Conservation (phyloP, 371 early-diverging fungal species). For the Mortierella sp. region DNA sequence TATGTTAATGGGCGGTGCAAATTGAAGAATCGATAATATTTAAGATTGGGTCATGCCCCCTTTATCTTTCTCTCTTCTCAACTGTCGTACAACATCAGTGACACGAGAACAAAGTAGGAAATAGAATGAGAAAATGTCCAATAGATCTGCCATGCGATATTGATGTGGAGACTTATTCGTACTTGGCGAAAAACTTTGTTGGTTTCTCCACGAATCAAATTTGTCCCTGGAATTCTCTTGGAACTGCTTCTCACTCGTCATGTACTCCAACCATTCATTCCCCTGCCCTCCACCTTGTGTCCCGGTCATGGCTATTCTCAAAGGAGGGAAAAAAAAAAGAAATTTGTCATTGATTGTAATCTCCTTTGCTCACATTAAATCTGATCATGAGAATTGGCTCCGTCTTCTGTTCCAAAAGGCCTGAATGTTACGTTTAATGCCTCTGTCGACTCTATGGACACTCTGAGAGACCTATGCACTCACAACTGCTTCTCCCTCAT, state of each 20-base stretch:
- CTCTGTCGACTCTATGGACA: neutral
- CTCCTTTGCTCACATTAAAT: neutral
- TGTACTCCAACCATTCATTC: neutral
- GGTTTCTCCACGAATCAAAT: conserved; percentile 26
- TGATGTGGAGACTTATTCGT: conserved; percentile 15
- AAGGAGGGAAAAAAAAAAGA: neutral
- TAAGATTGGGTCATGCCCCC: conserved; percentile 26
- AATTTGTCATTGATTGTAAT: neutral
- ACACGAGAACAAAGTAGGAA: neutral
- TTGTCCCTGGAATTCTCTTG: conserved; percentile 3
- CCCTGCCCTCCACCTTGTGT: neutral
- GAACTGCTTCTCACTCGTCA: neutral
- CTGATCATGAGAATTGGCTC: neutral
- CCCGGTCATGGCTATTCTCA: neutral
- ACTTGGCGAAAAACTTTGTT: neutral
- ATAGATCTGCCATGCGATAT: conserved; percentile 23
- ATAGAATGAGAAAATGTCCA: conserved; percentile 3
- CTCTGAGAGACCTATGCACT: neutral
- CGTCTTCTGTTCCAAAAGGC: neutral
- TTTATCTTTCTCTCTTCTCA: neutral
- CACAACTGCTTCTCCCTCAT: neutral
- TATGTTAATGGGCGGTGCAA: conserved; percentile 22
- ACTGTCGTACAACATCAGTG: conserved; percentile 1
- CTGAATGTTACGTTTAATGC: neutral
- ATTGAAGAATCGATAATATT: conserved; percentile 3